Conservation (phyloP, 345 rosid genomes). For the Sisymbrium irio region DNA sequence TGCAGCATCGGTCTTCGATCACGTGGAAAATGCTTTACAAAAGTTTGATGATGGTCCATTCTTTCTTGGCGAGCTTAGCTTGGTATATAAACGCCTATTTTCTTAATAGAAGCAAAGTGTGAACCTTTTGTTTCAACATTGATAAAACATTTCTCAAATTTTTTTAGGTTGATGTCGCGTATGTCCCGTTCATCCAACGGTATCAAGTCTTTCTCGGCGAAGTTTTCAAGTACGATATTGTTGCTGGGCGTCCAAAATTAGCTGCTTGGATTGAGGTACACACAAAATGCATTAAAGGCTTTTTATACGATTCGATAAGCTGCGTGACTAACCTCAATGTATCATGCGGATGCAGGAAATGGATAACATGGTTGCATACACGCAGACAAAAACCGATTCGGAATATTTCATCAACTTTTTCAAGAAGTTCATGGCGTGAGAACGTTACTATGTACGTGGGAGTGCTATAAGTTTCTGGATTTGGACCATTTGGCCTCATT, state of each 20-base stretch:
- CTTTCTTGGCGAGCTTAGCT: slow-evolving; percentile 76
- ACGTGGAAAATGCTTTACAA: slow-evolving; percentile 61
- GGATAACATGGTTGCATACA: slow-evolving; percentile 64
- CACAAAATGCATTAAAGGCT: not conserved
- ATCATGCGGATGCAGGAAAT: slow-evolving; percentile 42
- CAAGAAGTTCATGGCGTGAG: slow-evolving; percentile 48
- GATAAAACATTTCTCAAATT: not conserved
- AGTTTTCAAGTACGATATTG: slow-evolving; percentile 55
- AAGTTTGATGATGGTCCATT: slow-evolving; percentile 81
- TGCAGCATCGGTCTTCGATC: slow-evolving; percentile 61
- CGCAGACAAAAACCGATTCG: slow-evolving; percentile 59
- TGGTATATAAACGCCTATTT: slow-evolving; percentile 41
- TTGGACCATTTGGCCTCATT: not conserved
- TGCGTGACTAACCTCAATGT: not conserved
- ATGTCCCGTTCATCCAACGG: slow-evolving; percentile 70
- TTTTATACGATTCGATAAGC: not conserved
- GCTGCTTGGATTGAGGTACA: slow-evolving; percentile 81
- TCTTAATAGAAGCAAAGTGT: not conserved
- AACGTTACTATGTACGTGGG: not conserved
- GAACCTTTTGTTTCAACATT: not conserved
- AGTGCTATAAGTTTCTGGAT: not conserved
- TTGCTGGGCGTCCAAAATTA: slow-evolving; percentile 70
- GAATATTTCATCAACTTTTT: slow-evolving; percentile 47
- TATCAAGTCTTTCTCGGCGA: slow-evolving; percentile 49
- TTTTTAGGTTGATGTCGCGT: slow-evolving; percentile 68